Evolutionary conservation across 225 moss, liverwort and hornwort species (phyloP).

Genomic region (Bryoerythrophyllum caledonicum): DNA sequence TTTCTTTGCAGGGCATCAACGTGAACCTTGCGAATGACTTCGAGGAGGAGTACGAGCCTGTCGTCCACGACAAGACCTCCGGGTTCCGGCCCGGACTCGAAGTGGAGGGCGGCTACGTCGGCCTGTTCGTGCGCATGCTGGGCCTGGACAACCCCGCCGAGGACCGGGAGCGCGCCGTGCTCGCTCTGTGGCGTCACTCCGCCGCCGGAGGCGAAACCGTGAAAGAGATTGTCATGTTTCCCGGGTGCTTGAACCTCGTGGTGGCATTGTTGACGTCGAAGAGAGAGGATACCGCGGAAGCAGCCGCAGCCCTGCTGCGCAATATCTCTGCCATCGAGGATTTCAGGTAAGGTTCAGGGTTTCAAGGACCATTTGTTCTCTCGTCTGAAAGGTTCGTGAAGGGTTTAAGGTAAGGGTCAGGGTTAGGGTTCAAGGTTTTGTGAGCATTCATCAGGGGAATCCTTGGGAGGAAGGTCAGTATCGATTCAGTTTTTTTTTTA

Average conservation of each 20-base stretch:
- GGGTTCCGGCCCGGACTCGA: slow-evolving; percentile 41
- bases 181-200: slow-evolving; percentile 86
- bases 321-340: slow-evolving; percentile 63
- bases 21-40: slow-evolving; percentile 29
- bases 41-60: slow-evolving; percentile 35
- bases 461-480: too few species aligned
- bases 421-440: too few species aligned
- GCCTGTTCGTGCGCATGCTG: slow-evolving; percentile 78
- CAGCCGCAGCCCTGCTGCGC: slow-evolving; percentile 72
- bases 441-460: too few species aligned
- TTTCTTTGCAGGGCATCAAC: slow-evolving; percentile 48
- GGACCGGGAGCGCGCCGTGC: slow-evolving; percentile 81
- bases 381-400: not conserved
- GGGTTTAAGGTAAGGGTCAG: too few species aligned
- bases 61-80: slow-evolving; percentile 35
- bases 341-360: slow-evolving; percentile 43
- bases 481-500: too few species aligned
- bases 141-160: slow-evolving; percentile 74
- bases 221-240: slow-evolving; percentile 75
- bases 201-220: slow-evolving; percentile 58
- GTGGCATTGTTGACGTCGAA: slow-evolving; percentile 80
- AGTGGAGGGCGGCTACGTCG: slow-evolving; percentile 80
- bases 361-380: too few species aligned
- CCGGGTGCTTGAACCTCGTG: slow-evolving; percentile 85
- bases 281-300: slow-evolving; percentile 61